These are phyloP conservation scores for Volvox carteri DNA, from an alignment of 163 green algal genomes.

Conservation along the genomic window DNA sequence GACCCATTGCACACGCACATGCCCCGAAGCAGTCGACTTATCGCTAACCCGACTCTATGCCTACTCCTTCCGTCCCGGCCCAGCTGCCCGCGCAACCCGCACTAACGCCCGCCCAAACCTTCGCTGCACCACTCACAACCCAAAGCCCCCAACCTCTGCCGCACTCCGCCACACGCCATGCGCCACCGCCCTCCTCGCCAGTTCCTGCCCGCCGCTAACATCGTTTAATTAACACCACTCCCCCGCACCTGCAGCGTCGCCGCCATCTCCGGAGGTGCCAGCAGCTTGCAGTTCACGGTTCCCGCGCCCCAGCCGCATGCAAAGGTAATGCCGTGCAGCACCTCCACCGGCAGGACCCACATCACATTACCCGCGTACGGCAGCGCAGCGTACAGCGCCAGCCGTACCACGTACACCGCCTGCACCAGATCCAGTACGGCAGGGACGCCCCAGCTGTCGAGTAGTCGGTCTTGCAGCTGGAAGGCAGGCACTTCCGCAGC, in stretches of 20 bases:
- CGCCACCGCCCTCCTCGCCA: background rate
- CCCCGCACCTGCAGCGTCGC: conserved; percentile 69
- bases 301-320: conserved; percentile 70
- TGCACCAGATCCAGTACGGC: conserved; percentile 50
- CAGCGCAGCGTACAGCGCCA: conserved; percentile 62
- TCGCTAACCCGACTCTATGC: too few species aligned
- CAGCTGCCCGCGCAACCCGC: too few species aligned
- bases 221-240: too few species aligned
- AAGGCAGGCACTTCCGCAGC: conserved; percentile 69
- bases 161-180: too few species aligned
- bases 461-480: conserved; percentile 57
- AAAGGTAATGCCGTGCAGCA: conserved; percentile 79
- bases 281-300: conserved; percentile 68
- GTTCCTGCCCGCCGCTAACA: too few species aligned
- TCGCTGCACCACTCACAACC: too few species aligned
- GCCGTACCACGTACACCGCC: conserved; percentile 52
- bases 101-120: too few species aligned
- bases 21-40: too few species aligned
- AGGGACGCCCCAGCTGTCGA: conserved; percentile 41
- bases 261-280: conserved; percentile 66
- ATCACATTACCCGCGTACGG: conserved; percentile 26
- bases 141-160: too few species aligned
- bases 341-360: conserved; percentile 70
- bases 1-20: too few species aligned
- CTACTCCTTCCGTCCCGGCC: too few species aligned